These are phyloP conservation scores for Penium margaritaceum DNA, from an alignment of 139 green algal genomes.

Conservation along the genomic window DNA sequence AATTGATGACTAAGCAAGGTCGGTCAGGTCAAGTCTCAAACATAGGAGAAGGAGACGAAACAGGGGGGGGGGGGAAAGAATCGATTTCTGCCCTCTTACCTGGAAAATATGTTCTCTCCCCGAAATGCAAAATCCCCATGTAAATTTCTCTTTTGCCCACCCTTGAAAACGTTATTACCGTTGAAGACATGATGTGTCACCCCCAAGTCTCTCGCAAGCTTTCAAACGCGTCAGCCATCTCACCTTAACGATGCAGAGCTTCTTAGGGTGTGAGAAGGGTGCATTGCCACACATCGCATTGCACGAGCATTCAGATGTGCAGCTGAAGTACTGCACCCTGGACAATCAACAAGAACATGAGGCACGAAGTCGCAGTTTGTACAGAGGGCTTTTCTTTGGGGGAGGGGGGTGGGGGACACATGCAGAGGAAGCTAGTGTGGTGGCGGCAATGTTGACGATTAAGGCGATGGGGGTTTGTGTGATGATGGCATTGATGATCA, in stretches of 20 bases:
- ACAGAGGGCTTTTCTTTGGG: too few species aligned
- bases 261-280: not conserved
- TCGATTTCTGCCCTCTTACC: not conserved
- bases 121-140: not conserved
- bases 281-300: not conserved
- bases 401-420: too few species aligned
- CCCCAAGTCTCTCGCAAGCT: not conserved
- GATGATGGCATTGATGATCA: too few species aligned
- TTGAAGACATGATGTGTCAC: not conserved
- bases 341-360: too few species aligned
- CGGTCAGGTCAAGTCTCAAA: too few species aligned
- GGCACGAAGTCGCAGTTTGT: too few species aligned
- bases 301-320: not conserved
- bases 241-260: not conserved
- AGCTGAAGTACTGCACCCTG: conserved; percentile 4
- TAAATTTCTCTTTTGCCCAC: not conserved
- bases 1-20: too few species aligned
- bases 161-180: not conserved
- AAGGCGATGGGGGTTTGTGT: too few species aligned
- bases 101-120: not conserved
- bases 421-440: too few species aligned
- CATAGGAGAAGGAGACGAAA: too few species aligned
- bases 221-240: not conserved
- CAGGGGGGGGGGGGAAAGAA: too few species aligned
- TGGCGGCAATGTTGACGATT: too few species aligned